These are phyloP conservation scores for Cladorrhinum sp. DNA, from an alignment of 2,329 filamentous ascomycete species.

Conservation along the genomic window DNA sequence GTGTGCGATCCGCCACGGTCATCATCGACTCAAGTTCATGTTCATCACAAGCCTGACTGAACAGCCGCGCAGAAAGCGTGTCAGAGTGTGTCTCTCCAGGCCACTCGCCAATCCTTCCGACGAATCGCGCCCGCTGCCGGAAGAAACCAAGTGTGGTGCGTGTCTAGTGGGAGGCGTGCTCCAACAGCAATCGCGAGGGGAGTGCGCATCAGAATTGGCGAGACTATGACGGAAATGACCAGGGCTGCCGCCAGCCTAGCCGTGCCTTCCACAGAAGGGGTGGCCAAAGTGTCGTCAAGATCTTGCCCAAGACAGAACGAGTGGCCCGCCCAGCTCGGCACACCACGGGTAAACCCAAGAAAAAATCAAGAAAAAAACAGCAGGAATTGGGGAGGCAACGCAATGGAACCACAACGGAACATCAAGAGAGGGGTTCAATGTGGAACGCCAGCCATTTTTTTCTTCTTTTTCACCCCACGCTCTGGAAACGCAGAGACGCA, in stretches of 20 bases:
- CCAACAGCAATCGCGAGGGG: slow-evolving; percentile 12
- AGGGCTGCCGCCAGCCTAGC: slow-evolving; percentile 18
- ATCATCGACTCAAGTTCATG: neutral
- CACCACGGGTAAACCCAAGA: slow-evolving; percentile 6
- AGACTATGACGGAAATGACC: slow-evolving; percentile 28
- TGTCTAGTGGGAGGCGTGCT: slow-evolving; percentile 7
- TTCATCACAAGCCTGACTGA: neutral
- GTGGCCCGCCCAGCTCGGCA: slow-evolving; percentile 4
- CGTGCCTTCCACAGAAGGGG: slow-evolving; percentile 16
- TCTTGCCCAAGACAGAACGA: slow-evolving; percentile 11
- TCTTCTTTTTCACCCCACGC: slow-evolving; percentile 4
- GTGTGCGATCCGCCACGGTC: neutral
- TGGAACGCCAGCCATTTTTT: slow-evolving; percentile 9
- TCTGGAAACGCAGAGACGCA: neutral
- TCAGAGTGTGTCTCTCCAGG: neutral
- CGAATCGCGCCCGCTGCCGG: neutral
- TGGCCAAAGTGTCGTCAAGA: slow-evolving; percentile 22
- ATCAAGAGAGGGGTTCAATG: neutral
- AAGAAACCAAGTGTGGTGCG: neutral
- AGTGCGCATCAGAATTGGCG: slow-evolving; percentile 22
- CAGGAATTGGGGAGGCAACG: slow-evolving; percentile 1
- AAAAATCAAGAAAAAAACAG: neutral
- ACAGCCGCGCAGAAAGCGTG: neutral
- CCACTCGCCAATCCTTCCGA: neutral
- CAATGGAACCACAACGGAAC: slow-evolving; percentile 3